Base-by-base conservation (phyloP, 192 early-diverging fungal genomes). In the Coemansia sp. region DNA sequence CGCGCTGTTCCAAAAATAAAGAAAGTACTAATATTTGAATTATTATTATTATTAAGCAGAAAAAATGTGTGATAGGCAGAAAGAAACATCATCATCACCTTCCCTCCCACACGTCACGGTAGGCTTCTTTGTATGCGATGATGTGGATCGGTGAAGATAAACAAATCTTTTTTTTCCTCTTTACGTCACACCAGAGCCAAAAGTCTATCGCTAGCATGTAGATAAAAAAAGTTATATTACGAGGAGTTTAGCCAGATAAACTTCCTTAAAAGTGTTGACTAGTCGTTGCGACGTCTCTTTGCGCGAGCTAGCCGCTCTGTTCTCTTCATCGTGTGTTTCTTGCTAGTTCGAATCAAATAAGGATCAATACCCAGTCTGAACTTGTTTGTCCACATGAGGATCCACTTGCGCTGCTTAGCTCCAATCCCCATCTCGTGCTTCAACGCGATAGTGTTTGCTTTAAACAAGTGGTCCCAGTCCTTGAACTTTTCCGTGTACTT, bases 381-480 rank as follows among this genome's bases (percentile, higher is more conserved):
- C 74, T 87, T 81, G 66, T 88, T 81, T 11, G 74, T 73, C 87
- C 87, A 88, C 66, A 70, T 74, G 50, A 88, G 46, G 64, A 88
- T 85, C 80, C 84, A 92, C 75, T 87, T 89, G 74, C 89, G 85
- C 67, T 90, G 86, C 74, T 87, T 88, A 55, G 86, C 81, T 0
- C 81, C 70, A 10, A 92, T 81, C 0, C 81, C 85, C 86, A 90
- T 63, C 20, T 86, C 80, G 11, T 66, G 47, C 73, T 87, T 89
- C 91, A 92, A 88, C 38, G 70, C 80, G 4, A 27, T 22, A 12
- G 86, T 74, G 39, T 76, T 64, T 40, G 82, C 83, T 18, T 75
- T 82, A 64, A 92, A 92, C 60, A 92, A 64, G 29, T 88, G 84
- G 15, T 90, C 86, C 91, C 91, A 92, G 61, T 73, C 71, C 58